phyloP scores from a whole-genome alignment of 768 basidiomycete species.

The Tephrocybe sp. region DNA sequence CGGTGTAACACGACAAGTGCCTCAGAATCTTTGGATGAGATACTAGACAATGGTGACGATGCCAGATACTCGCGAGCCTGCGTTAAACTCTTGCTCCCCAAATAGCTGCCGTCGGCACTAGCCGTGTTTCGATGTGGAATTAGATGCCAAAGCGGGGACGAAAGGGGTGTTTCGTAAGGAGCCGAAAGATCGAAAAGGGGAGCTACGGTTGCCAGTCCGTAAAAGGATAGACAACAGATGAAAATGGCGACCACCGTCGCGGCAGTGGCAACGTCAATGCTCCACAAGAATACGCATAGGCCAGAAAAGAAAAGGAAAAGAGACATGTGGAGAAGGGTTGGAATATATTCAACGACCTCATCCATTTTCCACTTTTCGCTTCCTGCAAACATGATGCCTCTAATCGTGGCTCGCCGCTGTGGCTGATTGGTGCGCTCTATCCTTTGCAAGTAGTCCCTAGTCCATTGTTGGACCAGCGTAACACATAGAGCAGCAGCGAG shows the following conservation, averaged over 20 bases:
- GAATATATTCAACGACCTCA: background rate
- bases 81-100: background rate
- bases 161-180: constrained; percentile 8
- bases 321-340: background rate
- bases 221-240: background rate
- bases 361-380: background rate
- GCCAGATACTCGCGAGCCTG: background rate
- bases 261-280: background rate
- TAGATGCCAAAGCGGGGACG: background rate
- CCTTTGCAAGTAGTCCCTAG: background rate
- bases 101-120: background rate
- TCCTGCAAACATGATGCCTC: background rate
- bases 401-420: background rate
- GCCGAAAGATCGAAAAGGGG: constrained; percentile 3
- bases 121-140: background rate
- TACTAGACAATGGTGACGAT: background rate
- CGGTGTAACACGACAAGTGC: background rate
- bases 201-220: constrained; percentile 1
- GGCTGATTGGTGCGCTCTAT: background rate
- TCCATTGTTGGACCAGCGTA: constrained; percentile 15
- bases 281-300: constrained; percentile 1
- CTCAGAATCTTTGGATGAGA: too few relatives aligned
- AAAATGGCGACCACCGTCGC: background rate
- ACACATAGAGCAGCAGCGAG: constrained; percentile 25
- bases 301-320: constrained; percentile 3